Percentiles rank a stretch among this genome's conserved stretches.
Evolutionary conservation across 2,329 filamentous ascomycete species (phyloP).

Genomic region (Chalaropsis thielavioides): DNA sequence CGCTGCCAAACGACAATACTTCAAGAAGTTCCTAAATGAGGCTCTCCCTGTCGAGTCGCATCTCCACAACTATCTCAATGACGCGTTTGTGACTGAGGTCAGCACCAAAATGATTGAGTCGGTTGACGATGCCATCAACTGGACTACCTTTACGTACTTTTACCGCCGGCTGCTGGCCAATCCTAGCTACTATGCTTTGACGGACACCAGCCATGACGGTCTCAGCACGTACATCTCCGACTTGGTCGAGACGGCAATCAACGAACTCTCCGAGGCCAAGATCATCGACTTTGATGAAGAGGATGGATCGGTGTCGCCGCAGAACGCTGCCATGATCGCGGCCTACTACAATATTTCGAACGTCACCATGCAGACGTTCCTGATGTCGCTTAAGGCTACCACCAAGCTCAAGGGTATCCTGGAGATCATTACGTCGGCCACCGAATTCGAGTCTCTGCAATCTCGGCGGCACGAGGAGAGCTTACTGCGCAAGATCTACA

Average conservation of each 20-base stretch:
- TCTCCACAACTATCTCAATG: constrained; percentile 78
- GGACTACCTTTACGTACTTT: constrained; percentile 97
- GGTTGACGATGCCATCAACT: constrained; percentile 93
- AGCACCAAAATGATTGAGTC: constrained; percentile 92
- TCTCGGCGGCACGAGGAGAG: constrained; percentile 85
- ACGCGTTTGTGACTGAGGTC: constrained; percentile 93
- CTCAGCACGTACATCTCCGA: constrained; percentile 92
- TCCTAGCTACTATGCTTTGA: constrained; percentile 87
- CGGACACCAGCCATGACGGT: constrained; percentile 77
- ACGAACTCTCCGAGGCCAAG: constrained; percentile 81
- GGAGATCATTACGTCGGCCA: constrained; percentile 92
- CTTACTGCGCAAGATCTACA: constrained; percentile 81
- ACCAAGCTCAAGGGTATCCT: constrained; percentile 95
- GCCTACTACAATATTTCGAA: constrained; percentile 99
- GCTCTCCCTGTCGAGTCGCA: constrained; percentile 92
- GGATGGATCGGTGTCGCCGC: constrained; percentile 73
- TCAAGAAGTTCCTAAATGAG: constrained; percentile 96
- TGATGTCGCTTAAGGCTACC: constrained; percentile 72
- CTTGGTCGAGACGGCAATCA: constrained; percentile 80
- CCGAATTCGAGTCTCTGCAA: constrained; percentile 90
- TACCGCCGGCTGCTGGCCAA: constrained; percentile 90
- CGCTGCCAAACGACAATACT: constrained; percentile 88
- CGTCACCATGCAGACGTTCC: constrained; percentile 97
- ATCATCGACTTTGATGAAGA: constrained; percentile 93
- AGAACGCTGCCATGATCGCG: constrained; percentile 95